phyloP scores from a whole-genome alignment of 2,329 filamentous ascomycete species.

The Ophiostoma novo-ulmi region DNA sequence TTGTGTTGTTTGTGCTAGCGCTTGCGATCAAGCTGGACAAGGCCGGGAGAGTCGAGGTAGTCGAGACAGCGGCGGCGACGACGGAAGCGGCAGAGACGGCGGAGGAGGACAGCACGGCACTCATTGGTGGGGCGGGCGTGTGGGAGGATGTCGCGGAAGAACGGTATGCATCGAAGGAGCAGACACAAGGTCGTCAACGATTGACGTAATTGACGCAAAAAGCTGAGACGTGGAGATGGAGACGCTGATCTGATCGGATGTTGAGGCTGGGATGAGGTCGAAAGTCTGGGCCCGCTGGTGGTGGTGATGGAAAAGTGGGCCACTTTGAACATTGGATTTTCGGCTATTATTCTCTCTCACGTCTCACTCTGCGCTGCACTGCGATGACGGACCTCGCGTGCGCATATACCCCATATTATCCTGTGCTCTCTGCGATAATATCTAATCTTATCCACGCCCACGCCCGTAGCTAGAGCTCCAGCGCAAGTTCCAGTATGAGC shows the following conservation, averaged over 20 bases:
- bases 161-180: not conserved
- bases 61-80: not conserved
- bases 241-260: not conserved
- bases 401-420: conserved; percentile 6
- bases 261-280: not conserved
- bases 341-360: not conserved
- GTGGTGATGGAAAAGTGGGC: not conserved
- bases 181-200: not conserved
- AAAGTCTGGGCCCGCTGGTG: not conserved
- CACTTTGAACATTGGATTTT: not conserved
- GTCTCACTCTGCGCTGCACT: not conserved
- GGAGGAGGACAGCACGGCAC: conserved; percentile 10
- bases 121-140: conserved; percentile 9
- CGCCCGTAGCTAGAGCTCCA: not conserved
- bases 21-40: not conserved
- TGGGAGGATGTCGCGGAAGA: not conserved
- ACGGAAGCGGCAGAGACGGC: not conserved
- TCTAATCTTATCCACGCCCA: not conserved
- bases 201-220: not conserved
- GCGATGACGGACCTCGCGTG: conserved; percentile 10
- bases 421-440: not conserved
- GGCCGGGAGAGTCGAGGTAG: not conserved
- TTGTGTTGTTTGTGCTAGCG: not conserved
- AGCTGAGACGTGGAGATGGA: no score
- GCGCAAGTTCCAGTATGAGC: not conserved